phyloP scores from a whole-genome alignment of 306 rosid species.

The Prunus kanzakura region DNA sequence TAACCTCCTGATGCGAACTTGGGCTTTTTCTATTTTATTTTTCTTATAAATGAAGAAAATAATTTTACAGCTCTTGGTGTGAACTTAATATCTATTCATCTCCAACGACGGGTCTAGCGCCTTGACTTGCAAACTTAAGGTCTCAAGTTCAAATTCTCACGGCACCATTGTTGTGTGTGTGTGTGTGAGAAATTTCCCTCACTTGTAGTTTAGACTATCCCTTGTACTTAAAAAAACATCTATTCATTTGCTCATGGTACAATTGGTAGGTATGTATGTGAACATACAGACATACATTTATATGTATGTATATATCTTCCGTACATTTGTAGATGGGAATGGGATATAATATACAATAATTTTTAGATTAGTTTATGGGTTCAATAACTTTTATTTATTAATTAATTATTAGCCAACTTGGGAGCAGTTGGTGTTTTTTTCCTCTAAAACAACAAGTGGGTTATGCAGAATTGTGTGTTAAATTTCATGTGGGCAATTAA shows the following conservation, averaged over 20 bases:
- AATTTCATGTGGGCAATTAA: background rate
- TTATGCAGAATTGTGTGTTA: background rate
- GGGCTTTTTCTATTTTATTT: background rate
- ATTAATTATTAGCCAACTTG: slow-evolving; percentile 4
- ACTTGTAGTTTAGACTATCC: too few relatives aligned
- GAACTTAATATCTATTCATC: background rate
- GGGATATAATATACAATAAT: background rate
- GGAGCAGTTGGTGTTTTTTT: background rate
- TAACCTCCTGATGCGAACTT: background rate
- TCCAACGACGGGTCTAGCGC: too few relatives aligned
- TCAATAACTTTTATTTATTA: background rate
- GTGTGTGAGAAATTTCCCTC: too few relatives aligned
- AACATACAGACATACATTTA: background rate
- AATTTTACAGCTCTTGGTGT: background rate
- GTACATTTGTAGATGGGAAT: background rate
- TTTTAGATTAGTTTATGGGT: background rate
- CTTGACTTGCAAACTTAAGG: too few relatives aligned
- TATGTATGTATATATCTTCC: background rate
- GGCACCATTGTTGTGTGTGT: too few relatives aligned
- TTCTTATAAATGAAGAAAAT: too few relatives aligned
- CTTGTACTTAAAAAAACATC: too few relatives aligned
- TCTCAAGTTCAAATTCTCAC: too few relatives aligned
- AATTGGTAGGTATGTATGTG: background rate
- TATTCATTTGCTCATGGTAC: too few relatives aligned
- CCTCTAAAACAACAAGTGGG: background rate